Percentiles rank a stretch among this genome's conserved stretches.
These are phyloP conservation scores for Aspergillus hiratsukae DNA, from an alignment of 2,329 filamentous ascomycete species.

Conservation along the genomic window DNA sequence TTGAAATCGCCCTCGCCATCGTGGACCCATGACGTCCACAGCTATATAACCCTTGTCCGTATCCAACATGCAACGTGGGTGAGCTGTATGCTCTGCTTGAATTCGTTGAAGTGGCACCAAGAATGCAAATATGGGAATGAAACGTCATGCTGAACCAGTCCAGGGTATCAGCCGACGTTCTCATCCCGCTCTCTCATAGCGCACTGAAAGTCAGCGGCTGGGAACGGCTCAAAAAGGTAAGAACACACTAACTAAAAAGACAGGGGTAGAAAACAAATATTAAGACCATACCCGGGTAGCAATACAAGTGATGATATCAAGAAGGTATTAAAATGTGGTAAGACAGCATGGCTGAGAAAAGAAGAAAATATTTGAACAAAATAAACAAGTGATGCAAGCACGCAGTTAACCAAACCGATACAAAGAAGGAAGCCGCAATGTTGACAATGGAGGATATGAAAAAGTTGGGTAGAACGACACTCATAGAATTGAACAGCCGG, in stretches of 20 bases:
- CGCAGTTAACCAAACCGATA: conserved; percentile 18
- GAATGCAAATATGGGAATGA: conserved; percentile 21
- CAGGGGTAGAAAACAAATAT: conserved; percentile 14
- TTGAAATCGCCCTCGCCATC: conserved; percentile 6
- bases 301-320: conserved; percentile 36
- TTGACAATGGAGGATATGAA: conserved; percentile 15
- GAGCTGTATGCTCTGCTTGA: conserved; percentile 17
- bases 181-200: conserved; percentile 15
- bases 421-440: conserved; percentile 22
- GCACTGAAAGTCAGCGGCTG: conserved; percentile 17
- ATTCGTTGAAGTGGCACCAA: conserved; percentile 22
- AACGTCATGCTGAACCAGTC: conserved; percentile 20
- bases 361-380: conserved; percentile 24
- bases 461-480: conserved; percentile 17
- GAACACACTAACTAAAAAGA: conserved; percentile 17
- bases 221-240: conserved; percentile 16
- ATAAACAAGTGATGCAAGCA: conserved; percentile 14
- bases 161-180: conserved; percentile 19
- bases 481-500: conserved; percentile 14
- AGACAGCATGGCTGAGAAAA: conserved; percentile 16
- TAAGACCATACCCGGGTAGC: conserved; percentile 35
- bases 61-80: conserved; percentile 12
- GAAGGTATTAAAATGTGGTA: conserved; percentile 27
- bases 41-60: conserved; percentile 13
- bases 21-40: conserved; percentile 13